A percentile compares a stretch with the other conserved stretches of the same genome.
phyloP scores from a whole-genome alignment of 305 asterid genomes.

The Rubia balearica region DNA sequence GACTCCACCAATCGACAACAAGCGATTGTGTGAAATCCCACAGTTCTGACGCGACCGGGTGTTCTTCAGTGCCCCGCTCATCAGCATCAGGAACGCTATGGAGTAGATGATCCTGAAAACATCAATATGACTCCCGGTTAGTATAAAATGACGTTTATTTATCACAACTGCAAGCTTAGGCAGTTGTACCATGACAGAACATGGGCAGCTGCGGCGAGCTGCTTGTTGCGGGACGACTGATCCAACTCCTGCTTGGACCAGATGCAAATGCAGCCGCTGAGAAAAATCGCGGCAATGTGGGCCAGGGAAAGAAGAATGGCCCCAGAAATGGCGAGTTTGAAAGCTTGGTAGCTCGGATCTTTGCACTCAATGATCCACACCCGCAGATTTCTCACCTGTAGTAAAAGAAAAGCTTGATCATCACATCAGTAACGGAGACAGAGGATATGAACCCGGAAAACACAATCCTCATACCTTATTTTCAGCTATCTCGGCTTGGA shows the following conservation, averaged over 20 bases:
- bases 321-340: conserved; percentile 66
- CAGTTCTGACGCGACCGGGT: conserved; percentile 54
- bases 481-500: conserved; percentile 76
- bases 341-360: conserved; percentile 72
- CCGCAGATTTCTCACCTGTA: conserved; percentile 43
- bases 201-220: conserved; percentile 65
- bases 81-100: conserved; percentile 55
- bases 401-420: background rate
- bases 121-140: background rate
- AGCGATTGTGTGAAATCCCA: conserved; percentile 51
- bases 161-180: background rate
- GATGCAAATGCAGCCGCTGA: conserved; percentile 62
- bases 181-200: conserved; percentile 49
- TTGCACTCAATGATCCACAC: conserved; percentile 70
- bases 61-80: conserved; percentile 59
- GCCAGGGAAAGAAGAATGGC: conserved; percentile 52
- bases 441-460: background rate
- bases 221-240: conserved; percentile 57
- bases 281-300: conserved; percentile 40
- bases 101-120: conserved; percentile 48
- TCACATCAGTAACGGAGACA: background rate
- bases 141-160: background rate
- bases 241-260: conserved; percentile 62
- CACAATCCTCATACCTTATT: conserved; percentile 47
- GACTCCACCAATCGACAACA: conserved; percentile 69